Evolutionary conservation across 2,329 filamentous ascomycete genomes (phyloP).

Genomic region (Colletotrichum ledebouriae): DNA sequence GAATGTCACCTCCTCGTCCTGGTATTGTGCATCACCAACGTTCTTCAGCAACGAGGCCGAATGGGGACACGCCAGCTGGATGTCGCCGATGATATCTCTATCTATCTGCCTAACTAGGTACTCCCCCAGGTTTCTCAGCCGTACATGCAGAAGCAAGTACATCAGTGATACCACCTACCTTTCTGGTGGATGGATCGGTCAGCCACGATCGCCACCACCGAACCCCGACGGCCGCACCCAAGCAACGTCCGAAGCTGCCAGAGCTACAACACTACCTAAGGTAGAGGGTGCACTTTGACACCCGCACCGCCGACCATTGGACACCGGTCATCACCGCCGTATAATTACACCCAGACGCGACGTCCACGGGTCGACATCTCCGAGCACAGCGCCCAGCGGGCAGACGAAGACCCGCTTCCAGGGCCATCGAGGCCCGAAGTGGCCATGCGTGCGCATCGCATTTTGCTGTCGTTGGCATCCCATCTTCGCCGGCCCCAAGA

Average conservation of each 20-base stretch:
- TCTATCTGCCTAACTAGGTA: background rate
- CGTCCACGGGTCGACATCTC: conserved; percentile 22
- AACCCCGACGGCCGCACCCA: conserved; percentile 39
- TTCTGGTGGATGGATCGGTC: conserved; percentile 21
- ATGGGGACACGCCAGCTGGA: conserved; percentile 1
- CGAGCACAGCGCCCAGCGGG: background rate
- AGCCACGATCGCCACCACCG: conserved; percentile 36
- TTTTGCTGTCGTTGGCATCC: conserved; percentile 19
- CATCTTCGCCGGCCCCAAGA: conserved; percentile 31
- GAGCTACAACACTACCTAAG: background rate
- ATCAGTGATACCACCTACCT: background rate
- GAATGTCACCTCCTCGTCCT: background rate
- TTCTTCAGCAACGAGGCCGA: conserved; percentile 11
- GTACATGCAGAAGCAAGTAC: background rate
- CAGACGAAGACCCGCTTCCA: conserved; percentile 1
- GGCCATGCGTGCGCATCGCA: conserved; percentile 28
- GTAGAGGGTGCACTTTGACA: conserved; percentile 19
- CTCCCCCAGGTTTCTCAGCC: too few species aligned
- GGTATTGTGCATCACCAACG: background rate
- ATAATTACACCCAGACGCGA: conserved; percentile 35
- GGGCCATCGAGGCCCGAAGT: conserved; percentile 14
- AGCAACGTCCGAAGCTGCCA: conserved; percentile 33
- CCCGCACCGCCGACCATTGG: conserved; percentile 27
- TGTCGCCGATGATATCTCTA: background rate
- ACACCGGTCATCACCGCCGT: conserved; percentile 35